A percentile compares a stretch with the other conserved stretches of the same genome.
phyloP scores from a whole-genome alignment of 2,329 filamentous ascomycete genomes.

The Fonsecaea multimorphosa region DNA sequence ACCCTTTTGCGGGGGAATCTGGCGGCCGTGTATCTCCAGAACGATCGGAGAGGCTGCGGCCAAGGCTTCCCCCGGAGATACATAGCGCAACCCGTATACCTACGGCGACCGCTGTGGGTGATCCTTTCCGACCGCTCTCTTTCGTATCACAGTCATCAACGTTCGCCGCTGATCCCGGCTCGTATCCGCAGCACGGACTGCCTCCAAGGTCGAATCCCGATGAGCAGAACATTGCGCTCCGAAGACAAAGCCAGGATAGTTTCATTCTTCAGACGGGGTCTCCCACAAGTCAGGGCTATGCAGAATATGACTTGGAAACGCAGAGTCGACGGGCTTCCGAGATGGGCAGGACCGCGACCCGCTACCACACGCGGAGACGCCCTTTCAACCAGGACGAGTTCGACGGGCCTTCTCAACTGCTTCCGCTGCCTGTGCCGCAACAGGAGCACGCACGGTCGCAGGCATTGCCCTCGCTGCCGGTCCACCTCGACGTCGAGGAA shows the following conservation, averaged over 20 bases:
- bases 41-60: constrained; percentile 31
- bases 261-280: constrained; percentile 36
- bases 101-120: constrained; percentile 27
- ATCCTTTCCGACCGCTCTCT: constrained; percentile 33
- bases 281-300: constrained; percentile 37
- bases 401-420: constrained; percentile 82
- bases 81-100: constrained; percentile 28
- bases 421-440: constrained; percentile 73
- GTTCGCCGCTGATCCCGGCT: constrained; percentile 29
- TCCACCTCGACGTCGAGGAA: constrained; percentile 80
- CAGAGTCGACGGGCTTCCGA: constrained; percentile 35
- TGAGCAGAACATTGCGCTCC: constrained; percentile 28
- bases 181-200: constrained; percentile 27
- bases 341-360: constrained; percentile 30
- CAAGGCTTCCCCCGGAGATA: constrained; percentile 33
- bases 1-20: constrained; percentile 33
- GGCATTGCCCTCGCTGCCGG: constrained; percentile 80
- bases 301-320: constrained; percentile 38
- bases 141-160: constrained; percentile 30
- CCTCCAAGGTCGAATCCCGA: constrained; percentile 34
- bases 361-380: constrained; percentile 38
- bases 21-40: constrained; percentile 34
- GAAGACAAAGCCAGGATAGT: constrained; percentile 40
- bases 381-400: constrained; percentile 87
- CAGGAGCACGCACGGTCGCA: constrained; percentile 78